Base-by-base conservation (phyloP, 2,329 filamentous ascomycete genomes). In the Ophiostoma ips region DNA sequence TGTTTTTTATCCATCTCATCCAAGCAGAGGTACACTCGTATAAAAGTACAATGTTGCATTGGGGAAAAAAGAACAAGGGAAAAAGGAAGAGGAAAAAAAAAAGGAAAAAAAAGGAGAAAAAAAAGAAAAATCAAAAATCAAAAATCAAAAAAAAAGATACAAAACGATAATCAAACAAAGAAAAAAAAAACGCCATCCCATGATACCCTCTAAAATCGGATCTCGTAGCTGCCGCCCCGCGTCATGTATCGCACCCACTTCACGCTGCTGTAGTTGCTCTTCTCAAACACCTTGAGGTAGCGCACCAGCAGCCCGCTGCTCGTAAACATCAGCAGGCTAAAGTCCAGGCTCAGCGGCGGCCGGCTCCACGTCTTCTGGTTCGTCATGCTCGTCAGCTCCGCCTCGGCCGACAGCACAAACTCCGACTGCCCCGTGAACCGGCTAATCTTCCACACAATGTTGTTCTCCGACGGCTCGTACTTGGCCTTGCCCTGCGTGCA, bases 211-310 rank as follows among this genome's bases (percentile, higher is more conserved):
- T 28, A 43, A 30, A 36, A 94, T 83, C 88, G 76, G 64, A 98
- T 95, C 70, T 98, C 92, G 66, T 98, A 98, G 66, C 88, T 95
- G 28, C 92, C 92, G 15, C 90, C 92, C 57, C 90, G 81, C 16
- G 92, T 98, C 92, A 98, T 96, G 67, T 98, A 98, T 59, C 92
- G 75, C 59, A 98, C 92, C 92, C 92, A 98, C 68, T 98, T 98
- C 46, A 98, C 92, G 62, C 88, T 95, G 55, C 86, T 94, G 65
- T 98, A 98, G 67, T 96, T 96, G 67, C 79, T 92, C 80, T 98
- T 98, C 71, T 98, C 92, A 70, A 98, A 98, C 2, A 98, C 92
- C 69, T 98, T 98, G 52, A 98, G 69, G 65, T 98, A 98, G 46
- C 94, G 74, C 51, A 98, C 92, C 56, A 98, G 64, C 62, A 98